A percentile compares a stretch with the other conserved stretches of the same genome.
Evolutionary conservation across 1,284 basidiomycete genomes (phyloP).

Genomic region (Vanrija sp.): DNA sequence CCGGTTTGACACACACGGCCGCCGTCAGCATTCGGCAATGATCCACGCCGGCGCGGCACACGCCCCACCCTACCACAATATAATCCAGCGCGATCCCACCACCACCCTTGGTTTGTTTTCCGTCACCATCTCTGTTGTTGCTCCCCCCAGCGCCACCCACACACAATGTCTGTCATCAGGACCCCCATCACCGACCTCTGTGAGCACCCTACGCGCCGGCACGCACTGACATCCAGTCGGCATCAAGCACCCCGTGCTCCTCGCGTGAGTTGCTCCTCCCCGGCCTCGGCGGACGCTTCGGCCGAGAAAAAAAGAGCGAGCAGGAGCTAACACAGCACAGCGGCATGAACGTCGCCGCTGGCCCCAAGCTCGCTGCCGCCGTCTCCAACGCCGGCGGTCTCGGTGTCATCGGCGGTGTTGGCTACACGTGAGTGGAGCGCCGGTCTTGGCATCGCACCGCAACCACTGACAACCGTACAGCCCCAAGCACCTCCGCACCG

Average conservation of each 20-base stretch:
- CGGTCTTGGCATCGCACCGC: background rate
- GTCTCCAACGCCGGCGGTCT: constrained; percentile 72
- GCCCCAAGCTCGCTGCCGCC: constrained; percentile 77
- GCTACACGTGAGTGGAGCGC: constrained; percentile 59
- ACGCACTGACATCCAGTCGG: constrained; percentile 51
- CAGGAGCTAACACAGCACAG: constrained; percentile 5
- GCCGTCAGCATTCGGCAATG: background rate
- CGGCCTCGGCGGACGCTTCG: background rate
- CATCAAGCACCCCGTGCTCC: constrained; percentile 78
- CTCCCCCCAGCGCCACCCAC: background rate
- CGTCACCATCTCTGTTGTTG: no score
- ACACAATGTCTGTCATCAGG: constrained; percentile 37
- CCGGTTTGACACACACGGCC: no score
- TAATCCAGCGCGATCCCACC: no score
- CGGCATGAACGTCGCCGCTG: constrained; percentile 84
- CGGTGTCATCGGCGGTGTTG: constrained; percentile 80
- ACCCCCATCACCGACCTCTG: constrained; percentile 76
- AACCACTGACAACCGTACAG: constrained; percentile 9
- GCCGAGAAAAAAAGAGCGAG: background rate
- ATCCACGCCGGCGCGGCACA: background rate
- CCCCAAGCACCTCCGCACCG: constrained; percentile 46
- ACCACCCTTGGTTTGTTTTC: no score
- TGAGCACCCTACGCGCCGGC: constrained; percentile 15
- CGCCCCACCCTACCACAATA: background rate
- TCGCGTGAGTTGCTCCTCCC: constrained; percentile 54